Conservation (phyloP, 2,329 filamentous ascomycete genomes). For the Botryotinia calthae region DNA sequence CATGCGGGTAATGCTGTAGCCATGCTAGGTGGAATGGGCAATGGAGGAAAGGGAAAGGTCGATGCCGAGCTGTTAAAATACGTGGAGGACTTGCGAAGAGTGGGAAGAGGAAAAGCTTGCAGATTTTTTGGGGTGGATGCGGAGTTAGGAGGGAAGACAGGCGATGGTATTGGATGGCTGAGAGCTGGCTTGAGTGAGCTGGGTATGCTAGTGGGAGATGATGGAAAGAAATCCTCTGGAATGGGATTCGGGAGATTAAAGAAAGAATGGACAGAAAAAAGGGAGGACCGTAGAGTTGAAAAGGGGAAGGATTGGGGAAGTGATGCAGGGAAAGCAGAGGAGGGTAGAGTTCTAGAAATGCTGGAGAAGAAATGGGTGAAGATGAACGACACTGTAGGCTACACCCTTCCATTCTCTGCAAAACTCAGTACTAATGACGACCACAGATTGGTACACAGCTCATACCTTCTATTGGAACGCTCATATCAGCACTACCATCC, state of each 20-base stretch:
- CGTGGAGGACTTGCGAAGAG: constrained; percentile 69
- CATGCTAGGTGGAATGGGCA: constrained; percentile 45
- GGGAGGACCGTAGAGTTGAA: constrained; percentile 76
- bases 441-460: constrained; percentile 74
- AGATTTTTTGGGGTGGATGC: constrained; percentile 89
- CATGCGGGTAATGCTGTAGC: constrained; percentile 73
- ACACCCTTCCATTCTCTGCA: background rate
- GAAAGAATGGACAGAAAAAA: constrained; percentile 71
- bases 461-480: constrained; percentile 67
- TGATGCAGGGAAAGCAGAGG: constrained; percentile 82
- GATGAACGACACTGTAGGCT: constrained; percentile 82
- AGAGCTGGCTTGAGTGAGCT: constrained; percentile 73
- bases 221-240: constrained; percentile 50
- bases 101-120: constrained; percentile 79
- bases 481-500: constrained; percentile 78
- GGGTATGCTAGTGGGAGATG: constrained; percentile 54
- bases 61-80: constrained; percentile 69
- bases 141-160: constrained; percentile 76
- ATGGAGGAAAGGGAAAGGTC: constrained; percentile 48
- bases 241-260: constrained; percentile 62
- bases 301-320: constrained; percentile 72
- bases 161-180: constrained; percentile 84
- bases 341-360: constrained; percentile 81
- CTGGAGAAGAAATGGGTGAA: constrained; percentile 86
- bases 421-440: constrained; percentile 15